Conservation (phyloP, 148 eudicot genomes). For the Gaultheria prostrata region DNA sequence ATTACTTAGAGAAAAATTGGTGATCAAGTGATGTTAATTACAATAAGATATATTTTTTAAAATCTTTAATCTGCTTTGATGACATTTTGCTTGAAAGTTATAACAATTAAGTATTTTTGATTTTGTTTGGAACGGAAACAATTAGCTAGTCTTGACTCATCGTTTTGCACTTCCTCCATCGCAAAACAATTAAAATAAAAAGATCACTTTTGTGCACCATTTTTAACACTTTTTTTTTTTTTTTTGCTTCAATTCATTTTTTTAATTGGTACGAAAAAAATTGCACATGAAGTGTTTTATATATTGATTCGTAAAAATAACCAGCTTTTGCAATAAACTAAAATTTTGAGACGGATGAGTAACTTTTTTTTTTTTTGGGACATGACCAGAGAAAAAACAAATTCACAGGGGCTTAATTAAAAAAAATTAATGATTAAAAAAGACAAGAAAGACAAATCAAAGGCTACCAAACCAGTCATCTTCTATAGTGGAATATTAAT, state of each 20-base stretch:
- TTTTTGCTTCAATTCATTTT: background rate
- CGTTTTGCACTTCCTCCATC: background rate
- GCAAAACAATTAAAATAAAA: background rate
- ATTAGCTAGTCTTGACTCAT: too few species aligned
- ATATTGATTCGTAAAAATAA: slow-evolving; percentile 14
- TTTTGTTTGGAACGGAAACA: too few species aligned
- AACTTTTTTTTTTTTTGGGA: too few species aligned
- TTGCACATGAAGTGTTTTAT: background rate
- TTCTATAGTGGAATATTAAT: too few species aligned
- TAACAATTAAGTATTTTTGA: too few species aligned
- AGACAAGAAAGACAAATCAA: background rate
- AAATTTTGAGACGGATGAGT: background rate
- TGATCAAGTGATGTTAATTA: too few species aligned
- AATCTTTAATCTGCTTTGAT: too few species aligned
- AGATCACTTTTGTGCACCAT: background rate
- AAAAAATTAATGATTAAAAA: slow-evolving; percentile 6
- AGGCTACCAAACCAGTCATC: too few species aligned
- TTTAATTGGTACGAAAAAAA: background rate
- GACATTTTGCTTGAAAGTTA: too few species aligned
- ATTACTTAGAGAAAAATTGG: too few species aligned
- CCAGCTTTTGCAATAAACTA: slow-evolving; percentile 19
- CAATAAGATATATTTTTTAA: too few species aligned
- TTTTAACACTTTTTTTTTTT: background rate
- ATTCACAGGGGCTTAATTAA: background rate
- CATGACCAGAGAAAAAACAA: too few species aligned